Base-by-base conservation (phyloP, 495 filamentous ascomycete species). In the Aspergillus mulundensis region DNA sequence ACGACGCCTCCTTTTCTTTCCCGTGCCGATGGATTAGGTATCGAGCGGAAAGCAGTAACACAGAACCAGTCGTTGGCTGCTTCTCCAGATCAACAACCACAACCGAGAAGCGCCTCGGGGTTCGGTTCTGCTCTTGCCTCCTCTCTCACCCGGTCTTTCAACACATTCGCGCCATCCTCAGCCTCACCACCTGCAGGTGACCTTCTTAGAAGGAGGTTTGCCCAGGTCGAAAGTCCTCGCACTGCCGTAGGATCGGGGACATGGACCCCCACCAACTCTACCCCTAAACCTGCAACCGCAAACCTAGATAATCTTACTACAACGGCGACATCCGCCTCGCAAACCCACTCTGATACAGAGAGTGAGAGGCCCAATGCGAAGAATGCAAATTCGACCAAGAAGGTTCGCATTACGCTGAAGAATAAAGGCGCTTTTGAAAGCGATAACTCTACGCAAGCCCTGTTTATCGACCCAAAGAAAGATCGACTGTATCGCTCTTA, bases 341-440 rank as follows among this genome's bases (percentile, higher is more conserved):
- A 70, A 57, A 67, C 70, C 10, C 67, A 72, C 25, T 78, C 77
- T 3, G 78, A 81, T 34, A 68, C 70, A n/a, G 75, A 76, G 55
- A 78, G 74, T 50, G 77, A 81, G 24, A 65, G 60, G 23, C 61
- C 59, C 38, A 23, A 51, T 20, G 36, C 55, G 50, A 75, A 73
- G 40, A 60, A 52, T 20, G 32, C 55, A 47, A 75, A 73, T 41
- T 58, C 61, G 5, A 58, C 53, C 68, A 66, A 56, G 24, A 68
- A 66, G 24, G 78, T 95, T 47, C 82, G 77, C 14, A 80, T 85
- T 14, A 79, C 78, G 1, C 80, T 93, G 61, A 87, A 88, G 63
- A 91, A 96, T 54, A 85, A 88, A 60, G 79, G 80, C 39, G 77
- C 81, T 30, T 95, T 96, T 53, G 87, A 93, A 52, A 84, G 87